phyloP scores from a whole-genome alignment of 1,139 yeast species.

The Blastobotrys arbuscula region DNA sequence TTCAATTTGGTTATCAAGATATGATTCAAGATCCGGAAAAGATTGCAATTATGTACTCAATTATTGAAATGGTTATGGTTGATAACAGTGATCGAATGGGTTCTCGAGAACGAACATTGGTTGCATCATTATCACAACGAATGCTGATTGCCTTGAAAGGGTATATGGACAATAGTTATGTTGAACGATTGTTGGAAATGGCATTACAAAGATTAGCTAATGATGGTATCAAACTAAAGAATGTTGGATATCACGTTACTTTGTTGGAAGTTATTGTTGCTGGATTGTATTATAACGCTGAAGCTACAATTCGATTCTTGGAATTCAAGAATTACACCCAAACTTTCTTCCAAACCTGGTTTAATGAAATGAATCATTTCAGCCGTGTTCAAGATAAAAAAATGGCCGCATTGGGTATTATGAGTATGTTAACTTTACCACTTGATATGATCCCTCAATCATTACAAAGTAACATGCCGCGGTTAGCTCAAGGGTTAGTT shows the following conservation, averaged over 20 bases:
- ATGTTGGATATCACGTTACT: slow-evolving; percentile 47
- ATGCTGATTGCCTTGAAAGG: slow-evolving; percentile 45
- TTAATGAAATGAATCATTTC: slow-evolving; percentile 49
- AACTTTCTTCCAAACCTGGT: slow-evolving; percentile 64
- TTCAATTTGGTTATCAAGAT: slow-evolving; percentile 62
- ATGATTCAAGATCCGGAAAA: slow-evolving; percentile 37
- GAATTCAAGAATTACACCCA: slow-evolving; percentile 43
- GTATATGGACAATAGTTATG: slow-evolving; percentile 35
- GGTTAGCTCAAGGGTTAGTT: slow-evolving; percentile 46
- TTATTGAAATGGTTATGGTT: slow-evolving; percentile 35
- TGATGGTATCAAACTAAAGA: slow-evolving; percentile 27
- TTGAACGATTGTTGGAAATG: slow-evolving; percentile 40
- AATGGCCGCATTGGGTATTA: slow-evolving; percentile 60
- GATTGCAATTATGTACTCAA: slow-evolving; percentile 27
- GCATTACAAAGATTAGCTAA: slow-evolving; percentile 26
- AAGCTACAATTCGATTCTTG: slow-evolving; percentile 49
- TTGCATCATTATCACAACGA: slow-evolving; percentile 51
- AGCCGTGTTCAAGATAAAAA: slow-evolving; percentile 81
- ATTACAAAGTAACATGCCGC: slow-evolving; percentile 31
- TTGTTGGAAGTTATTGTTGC: slow-evolving; percentile 64
- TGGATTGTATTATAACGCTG: slow-evolving; percentile 58
- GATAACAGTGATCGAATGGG: slow-evolving; percentile 37
- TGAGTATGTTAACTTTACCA: slow-evolving; percentile 43
- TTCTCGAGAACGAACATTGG: slow-evolving; percentile 45
- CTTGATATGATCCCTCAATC: slow-evolving; percentile 36